Conservation (phyloP, 1,284 basidiomycete genomes). For the Cystobasidiaceae sp. region DNA sequence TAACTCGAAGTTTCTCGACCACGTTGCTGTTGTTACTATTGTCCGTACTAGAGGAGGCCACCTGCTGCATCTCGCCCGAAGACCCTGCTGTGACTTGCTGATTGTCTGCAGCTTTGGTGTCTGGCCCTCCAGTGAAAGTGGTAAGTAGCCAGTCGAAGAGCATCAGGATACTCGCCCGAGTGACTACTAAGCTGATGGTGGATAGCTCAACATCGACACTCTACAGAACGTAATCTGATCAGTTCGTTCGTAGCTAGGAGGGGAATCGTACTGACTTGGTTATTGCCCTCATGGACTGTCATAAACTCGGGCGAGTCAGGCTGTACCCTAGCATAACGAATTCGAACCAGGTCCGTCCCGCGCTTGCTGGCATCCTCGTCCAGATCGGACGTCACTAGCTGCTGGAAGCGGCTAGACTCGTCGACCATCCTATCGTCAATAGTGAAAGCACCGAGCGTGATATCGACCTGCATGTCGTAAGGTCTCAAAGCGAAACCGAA, state of each 20-base stretch:
- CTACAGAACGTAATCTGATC: conserved; percentile 52
- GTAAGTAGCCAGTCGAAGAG: conserved; percentile 98
- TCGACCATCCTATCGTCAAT: conserved; percentile 65
- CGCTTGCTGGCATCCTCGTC: conserved; percentile 48
- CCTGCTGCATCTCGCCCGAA: not conserved
- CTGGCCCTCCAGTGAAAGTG: conserved; percentile 68
- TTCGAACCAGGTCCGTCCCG: conserved; percentile 66
- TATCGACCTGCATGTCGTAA: conserved; percentile 80
- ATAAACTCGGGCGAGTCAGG: conserved; percentile 81
- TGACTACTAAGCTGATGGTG: conserved; percentile 83
- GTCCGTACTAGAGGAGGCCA: not conserved
- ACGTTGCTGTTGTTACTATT: too few species aligned
- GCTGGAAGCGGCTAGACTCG: conserved; percentile 52
- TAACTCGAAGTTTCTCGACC: conserved; percentile 52
- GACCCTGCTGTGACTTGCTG: not conserved
- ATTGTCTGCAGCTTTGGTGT: conserved; percentile 33
- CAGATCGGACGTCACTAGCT: conserved; percentile 69
- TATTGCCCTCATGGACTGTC: conserved; percentile 75
- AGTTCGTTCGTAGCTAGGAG: too few species aligned
- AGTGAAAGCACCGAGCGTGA: conserved; percentile 64
- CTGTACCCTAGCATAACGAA: conserved; percentile 77
- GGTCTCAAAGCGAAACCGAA: conserved; percentile 69
- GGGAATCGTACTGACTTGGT: conserved; percentile 52
- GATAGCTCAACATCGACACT: conserved; percentile 83
- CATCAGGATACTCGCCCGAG: conserved; percentile 83